Evolutionary conservation across 2,329 filamentous ascomycete species (phyloP), one percentile per base, ranked within the genome.

Genomic region (Aspergillus brasiliensis): DNA sequence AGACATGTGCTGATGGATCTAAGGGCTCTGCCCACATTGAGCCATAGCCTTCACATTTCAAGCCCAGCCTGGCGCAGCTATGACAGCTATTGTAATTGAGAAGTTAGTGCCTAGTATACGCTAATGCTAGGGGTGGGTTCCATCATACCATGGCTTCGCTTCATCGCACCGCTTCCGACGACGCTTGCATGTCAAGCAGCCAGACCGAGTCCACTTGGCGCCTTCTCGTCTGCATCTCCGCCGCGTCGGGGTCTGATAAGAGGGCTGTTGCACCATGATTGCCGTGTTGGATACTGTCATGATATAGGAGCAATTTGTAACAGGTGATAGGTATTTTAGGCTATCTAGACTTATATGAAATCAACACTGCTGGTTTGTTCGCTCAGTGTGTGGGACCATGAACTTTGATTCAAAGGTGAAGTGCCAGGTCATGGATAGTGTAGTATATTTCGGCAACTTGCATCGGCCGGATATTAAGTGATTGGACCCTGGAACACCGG

Each of bases 121-220:
- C 37, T 17, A 8, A 13, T 46, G 17, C 17, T 5, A 17, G 34
- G 8, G 15, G 23, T 8, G 37, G 27, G 5, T 17, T n/a, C 17
- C 38, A 28, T 40, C 59, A 40, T 64, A 76, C 75, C 67, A 71
- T 19, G 75, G 75, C 56, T 75, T 76, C 21, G 71, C 62, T 64
- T 76, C 74, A 59, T 77, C 75, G 38, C 75, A 77, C 38, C 72
- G 70, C 61, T 77, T 77, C 28, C 74, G 70, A 38, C 75, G 71
- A 56, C 66, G 71, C 58, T 77, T 77, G 62, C 75, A 77, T 3
- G 75, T 77, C n/a, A 77, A 56, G 49, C 75, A 77, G n/a, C 74
- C 75, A 2, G 74, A 75, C 11, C 75, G 73, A 62, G 73, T 74
- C 75, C 75, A 77, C 59, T 67, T 68, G 7, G 66, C 68, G 17